These are phyloP conservation scores for Hypoxylon crocopeplum DNA, from an alignment of 495 filamentous ascomycete genomes.

Conservation along the genomic window DNA sequence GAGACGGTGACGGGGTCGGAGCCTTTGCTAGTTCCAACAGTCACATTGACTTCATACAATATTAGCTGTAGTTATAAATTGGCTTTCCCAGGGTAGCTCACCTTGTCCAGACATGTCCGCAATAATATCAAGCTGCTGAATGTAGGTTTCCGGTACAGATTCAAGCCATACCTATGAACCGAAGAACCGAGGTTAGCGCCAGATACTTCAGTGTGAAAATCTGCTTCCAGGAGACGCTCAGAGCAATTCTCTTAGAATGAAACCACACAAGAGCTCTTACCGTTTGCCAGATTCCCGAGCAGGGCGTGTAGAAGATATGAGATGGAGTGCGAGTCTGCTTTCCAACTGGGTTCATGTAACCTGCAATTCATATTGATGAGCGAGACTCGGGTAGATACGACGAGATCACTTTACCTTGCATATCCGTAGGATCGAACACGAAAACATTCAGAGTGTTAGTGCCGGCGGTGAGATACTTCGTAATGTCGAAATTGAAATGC, in stretches of 20 bases:
- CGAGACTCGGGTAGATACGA: neutral
- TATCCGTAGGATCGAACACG: constrained; percentile 70
- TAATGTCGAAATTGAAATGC: constrained; percentile 66
- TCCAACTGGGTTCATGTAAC: constrained; percentile 64
- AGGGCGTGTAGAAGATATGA: constrained; percentile 75
- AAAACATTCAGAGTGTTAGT: constrained; percentile 67
- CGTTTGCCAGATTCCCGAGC: constrained; percentile 73
- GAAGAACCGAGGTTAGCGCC: neutral
- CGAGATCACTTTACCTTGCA: constrained; percentile 35
- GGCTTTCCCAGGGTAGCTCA: constrained; percentile 33
- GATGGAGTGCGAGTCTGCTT: constrained; percentile 65
- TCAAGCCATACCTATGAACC: constrained; percentile 66
- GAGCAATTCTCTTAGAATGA: neutral
- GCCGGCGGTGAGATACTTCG: constrained; percentile 50
- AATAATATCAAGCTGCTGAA: constrained; percentile 60
- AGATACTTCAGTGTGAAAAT: neutral
- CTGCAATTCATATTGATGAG: constrained; percentile 9
- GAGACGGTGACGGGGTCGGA: constrained; percentile 51
- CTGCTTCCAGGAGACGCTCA: neutral
- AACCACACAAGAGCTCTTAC: constrained; percentile 28
- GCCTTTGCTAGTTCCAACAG: constrained; percentile 49
- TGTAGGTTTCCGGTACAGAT: constrained; percentile 60
- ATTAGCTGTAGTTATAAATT: neutral
- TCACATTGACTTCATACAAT: constrained; percentile 55
- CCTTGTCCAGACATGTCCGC: constrained; percentile 67